A percentile compares a stretch with the other conserved stretches of the same genome.
These are phyloP conservation scores for Teratosphaeria nubilosa DNA, from an alignment of 2,329 filamentous ascomycete genomes.

Conservation along the genomic window DNA sequence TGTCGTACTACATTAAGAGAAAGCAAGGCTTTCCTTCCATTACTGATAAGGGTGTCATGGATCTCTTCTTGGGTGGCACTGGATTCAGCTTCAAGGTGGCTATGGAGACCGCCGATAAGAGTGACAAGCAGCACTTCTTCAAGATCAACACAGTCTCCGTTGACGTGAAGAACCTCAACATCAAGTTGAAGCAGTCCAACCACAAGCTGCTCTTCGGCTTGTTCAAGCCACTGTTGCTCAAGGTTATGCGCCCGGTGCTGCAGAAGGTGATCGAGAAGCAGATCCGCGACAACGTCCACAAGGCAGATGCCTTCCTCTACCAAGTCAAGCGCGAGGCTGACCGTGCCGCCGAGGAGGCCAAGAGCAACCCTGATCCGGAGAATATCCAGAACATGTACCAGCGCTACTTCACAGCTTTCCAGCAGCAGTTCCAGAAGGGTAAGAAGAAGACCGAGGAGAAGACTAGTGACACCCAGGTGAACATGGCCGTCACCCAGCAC, in stretches of 20 bases:
- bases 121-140: slow-evolving; percentile 75
- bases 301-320: slow-evolving; percentile 63
- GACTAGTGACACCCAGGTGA: slow-evolving; percentile 60
- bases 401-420: slow-evolving; percentile 66
- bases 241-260: slow-evolving; percentile 70
- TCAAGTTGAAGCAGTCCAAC: slow-evolving; percentile 89
- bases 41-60: slow-evolving; percentile 77
- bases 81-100: slow-evolving; percentile 90
- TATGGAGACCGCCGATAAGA: slow-evolving; percentile 67
- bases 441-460: slow-evolving; percentile 53
- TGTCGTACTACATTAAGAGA: slow-evolving; percentile 89
- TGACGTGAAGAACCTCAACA: slow-evolving; percentile 31
- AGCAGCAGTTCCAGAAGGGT: slow-evolving; percentile 62
- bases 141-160: slow-evolving; percentile 67
- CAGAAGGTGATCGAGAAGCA: slow-evolving; percentile 83
- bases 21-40: slow-evolving; percentile 88
- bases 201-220: slow-evolving; percentile 84
- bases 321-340: slow-evolving; percentile 76
- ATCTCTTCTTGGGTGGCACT: slow-evolving; percentile 76
- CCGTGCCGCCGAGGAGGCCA: slow-evolving; percentile 55
- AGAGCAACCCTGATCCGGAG: slow-evolving; percentile 55
- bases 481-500: slow-evolving; percentile 74
- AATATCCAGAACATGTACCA: slow-evolving; percentile 74
- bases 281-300: slow-evolving; percentile 70
- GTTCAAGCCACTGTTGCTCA: slow-evolving; percentile 79